Conservation (phyloP, 1,284 basidiomycete genomes). For the Microbotryum intermedium region DNA sequence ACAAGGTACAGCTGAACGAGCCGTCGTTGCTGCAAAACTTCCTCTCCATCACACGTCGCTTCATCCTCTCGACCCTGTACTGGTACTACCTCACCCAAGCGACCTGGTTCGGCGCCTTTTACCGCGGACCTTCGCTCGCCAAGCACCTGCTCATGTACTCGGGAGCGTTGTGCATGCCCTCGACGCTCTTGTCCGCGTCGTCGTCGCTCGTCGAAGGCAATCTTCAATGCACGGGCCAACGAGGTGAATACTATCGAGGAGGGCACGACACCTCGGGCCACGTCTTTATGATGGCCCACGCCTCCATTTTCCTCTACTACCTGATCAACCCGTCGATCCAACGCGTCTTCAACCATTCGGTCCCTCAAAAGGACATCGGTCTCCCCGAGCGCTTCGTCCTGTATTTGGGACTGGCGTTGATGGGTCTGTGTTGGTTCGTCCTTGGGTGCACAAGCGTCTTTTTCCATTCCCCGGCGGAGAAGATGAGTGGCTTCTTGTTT, state of each 20-base stretch:
- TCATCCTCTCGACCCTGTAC: constrained; percentile 54
- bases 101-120: constrained; percentile 67
- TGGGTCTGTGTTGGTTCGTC: constrained; percentile 66
- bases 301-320: constrained; percentile 52
- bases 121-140: constrained; percentile 63
- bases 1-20: not conserved
- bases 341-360: too few relatives aligned
- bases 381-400: constrained; percentile 40
- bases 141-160: constrained; percentile 64
- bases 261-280: constrained; percentile 95
- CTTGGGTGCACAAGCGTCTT: constrained; percentile 73
- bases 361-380: too few relatives aligned
- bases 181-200: constrained; percentile 16
- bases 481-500: constrained; percentile 60
- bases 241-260: constrained; percentile 44
- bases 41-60: constrained; percentile 46
- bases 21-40: constrained; percentile 2
- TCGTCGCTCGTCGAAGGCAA: not conserved
- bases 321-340: constrained; percentile 9
- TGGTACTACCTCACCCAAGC: constrained; percentile 50
- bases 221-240: constrained; percentile 10
- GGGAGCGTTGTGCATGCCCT: constrained; percentile 66
- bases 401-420: constrained; percentile 45
- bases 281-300: constrained; percentile 79
- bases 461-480: constrained; percentile 83